phyloP scores from a whole-genome alignment of 2,329 filamentous ascomycete species.

The Trichoderma sp. region DNA sequence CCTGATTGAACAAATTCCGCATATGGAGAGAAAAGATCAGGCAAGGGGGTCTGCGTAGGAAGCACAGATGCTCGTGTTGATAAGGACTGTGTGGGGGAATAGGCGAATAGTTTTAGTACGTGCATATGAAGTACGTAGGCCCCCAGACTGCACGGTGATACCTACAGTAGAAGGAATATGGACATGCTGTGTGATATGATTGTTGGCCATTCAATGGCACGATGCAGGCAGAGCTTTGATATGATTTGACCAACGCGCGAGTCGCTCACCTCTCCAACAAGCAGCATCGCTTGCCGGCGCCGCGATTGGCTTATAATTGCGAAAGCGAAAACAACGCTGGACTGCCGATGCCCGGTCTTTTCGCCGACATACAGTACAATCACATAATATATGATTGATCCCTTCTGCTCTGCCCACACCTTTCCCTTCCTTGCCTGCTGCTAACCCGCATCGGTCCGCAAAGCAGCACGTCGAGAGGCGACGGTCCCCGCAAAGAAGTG shows the following conservation, averaged over 20 bases:
- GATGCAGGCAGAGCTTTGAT: not conserved
- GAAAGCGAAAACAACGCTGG: not conserved
- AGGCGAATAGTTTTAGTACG: not conserved
- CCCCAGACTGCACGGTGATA: not conserved
- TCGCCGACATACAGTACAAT: not conserved
- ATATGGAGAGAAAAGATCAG: not conserved
- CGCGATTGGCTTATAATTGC: conserved; percentile 22
- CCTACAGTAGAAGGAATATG: not conserved
- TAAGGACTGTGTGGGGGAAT: not conserved
- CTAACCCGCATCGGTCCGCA: conserved; percentile 7
- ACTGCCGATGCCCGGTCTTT: not conserved
- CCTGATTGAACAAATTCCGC: not conserved
- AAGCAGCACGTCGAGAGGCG: conserved; percentile 15
- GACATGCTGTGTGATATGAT: not conserved
- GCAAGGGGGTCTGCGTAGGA: not conserved
- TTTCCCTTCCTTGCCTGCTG: not conserved
- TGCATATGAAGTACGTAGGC: not conserved
- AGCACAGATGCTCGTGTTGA: conserved; percentile 3
- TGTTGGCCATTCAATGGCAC: not conserved
- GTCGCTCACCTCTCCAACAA: not conserved
- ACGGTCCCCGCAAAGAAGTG: not conserved
- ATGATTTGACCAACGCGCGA: not conserved
- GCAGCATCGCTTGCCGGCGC: conserved; percentile 11
- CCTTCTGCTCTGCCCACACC: not conserved
- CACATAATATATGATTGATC: not conserved